Base-by-base conservation (phyloP, 2,329 filamentous ascomycete genomes). In the Fusarium caatingaense region DNA sequence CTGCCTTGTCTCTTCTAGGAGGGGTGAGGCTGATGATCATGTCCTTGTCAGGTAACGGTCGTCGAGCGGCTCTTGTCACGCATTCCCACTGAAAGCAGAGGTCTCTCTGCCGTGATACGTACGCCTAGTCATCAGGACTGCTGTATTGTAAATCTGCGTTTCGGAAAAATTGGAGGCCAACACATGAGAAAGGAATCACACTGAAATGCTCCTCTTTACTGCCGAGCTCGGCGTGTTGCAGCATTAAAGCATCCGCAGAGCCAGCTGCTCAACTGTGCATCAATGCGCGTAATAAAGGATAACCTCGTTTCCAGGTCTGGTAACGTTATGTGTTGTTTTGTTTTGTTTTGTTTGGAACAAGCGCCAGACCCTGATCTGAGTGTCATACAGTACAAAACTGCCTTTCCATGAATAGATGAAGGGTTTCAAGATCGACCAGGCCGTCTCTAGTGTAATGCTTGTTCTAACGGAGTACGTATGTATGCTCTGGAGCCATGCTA, bases 341-440 rank as follows among this genome's bases (percentile, higher is more conserved):
- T 30, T 32, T 15, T 48, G 27, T 47, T 47, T 65, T 51, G 23
- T 50, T 64, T 56, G 28, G 44, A 44, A 59, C 57, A 64, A 54
- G 50, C 18, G 55, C 65, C 71, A 60, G 37, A 12, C n/a, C 21
- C 28, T 64, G 66, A 69, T 62, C 66, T 58, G 66, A 71, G 71
- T 58, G 56, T 47, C 21, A 44, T 41, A 45, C 37, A 37, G 16
- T 47, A 47, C 41, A 25, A 42, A 32, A 34, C 20, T 44, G 50
- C 45, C 28, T 63, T 53, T 30, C 56, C 60, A 45, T 49, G n/a
- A 41, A 51, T 64, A 58, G 30, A 50, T 48, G 42, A 70, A 66
- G 40, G 51, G 56, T 53, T 70, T 64, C 61, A 61, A 67, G 55
- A 63, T 62, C 62, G 40, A 61, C 47, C 32, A 51, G 62, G 55